Conservation (phyloP, 352 stramenopile genomes). For the Globisporangium splendens region DNA sequence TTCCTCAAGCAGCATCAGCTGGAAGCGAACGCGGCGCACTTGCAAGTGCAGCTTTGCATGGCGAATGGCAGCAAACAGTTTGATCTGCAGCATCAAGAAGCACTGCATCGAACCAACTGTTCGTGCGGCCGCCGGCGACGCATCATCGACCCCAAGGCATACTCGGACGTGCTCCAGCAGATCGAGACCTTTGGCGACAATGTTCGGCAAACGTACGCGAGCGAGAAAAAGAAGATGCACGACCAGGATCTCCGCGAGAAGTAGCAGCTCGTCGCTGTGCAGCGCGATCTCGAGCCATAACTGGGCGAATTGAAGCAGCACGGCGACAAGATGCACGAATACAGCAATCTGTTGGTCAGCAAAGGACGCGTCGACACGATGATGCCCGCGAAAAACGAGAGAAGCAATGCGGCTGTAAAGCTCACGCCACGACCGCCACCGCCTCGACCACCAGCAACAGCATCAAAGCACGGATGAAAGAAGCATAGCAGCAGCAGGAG, state of each 20-base stretch:
- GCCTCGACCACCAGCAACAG: constrained; percentile 1
- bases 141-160: constrained; percentile 46
- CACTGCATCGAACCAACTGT: constrained; percentile 33
- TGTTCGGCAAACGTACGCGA: constrained; percentile 40
- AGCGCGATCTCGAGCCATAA: constrained; percentile 36
- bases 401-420: too few relatives aligned
- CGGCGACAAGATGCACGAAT: constrained; percentile 43
- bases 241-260: constrained; percentile 32
- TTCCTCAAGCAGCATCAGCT: constrained; percentile 56
- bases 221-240: constrained; percentile 36
- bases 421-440: constrained; percentile 14
- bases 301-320: constrained; percentile 35
- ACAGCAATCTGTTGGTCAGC: constrained; percentile 68
- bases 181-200: constrained; percentile 54
- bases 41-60: constrained; percentile 58
- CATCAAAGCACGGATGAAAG: neutral
- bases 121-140: constrained; percentile 34
- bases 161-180: constrained; percentile 42
- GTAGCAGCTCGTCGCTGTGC: constrained; percentile 21
- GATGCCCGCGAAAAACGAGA: constrained; percentile 5
- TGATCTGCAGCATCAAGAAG: constrained; percentile 40
- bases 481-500: neutral
- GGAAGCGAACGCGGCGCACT: constrained; percentile 34
- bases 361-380: constrained; percentile 40
- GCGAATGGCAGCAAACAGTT: constrained; percentile 45